Base-by-base conservation (phyloP, 1,284 basidiomycete species). In the Ganoderma sinense region DNA sequence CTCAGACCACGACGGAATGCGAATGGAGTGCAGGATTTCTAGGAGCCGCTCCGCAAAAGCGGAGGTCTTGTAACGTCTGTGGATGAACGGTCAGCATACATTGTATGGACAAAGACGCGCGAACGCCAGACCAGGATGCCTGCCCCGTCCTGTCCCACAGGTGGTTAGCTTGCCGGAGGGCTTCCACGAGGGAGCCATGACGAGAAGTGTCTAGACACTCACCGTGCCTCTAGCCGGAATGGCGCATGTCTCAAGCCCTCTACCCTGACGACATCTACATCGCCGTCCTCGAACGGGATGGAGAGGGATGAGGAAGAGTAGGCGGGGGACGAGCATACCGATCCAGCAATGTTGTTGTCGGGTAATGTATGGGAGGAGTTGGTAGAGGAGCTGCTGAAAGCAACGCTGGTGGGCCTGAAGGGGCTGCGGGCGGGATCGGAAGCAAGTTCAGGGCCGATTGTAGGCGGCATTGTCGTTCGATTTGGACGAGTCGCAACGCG, bases 171-270 rank as follows among this genome's bases (percentile, higher is more conserved):
- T 74, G 72, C 75, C 67, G 70, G 74, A 68, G 74, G 72, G 71
- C 65, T 63, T 70, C 74, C 63, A 74, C 62, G 66, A 69, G 74
- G 72, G 71, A 74, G 75, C 72, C 67, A 71, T 33, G 55, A 67
- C 45, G 13, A 61, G 55, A 66, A 62, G 55, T 60, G 65, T 36
- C 61, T 43, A 66, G 39, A 73, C 62, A 81, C 92, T 90, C 82
- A 95, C 93, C 89, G 90, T 51, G 94, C 88, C 76, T 94, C 89
- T 63, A 97, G 81, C 75, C 81, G 87, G 11, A 87, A 75, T 26
- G 84, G 82, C 29, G 87, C 85, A 82, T 96, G 91, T 51, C 84
- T 84, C 59, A 97, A 78, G 13, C 91, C 93, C 64, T 91, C 88
- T 68, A 89, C 86, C 8, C 81, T 83, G 20, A 87, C 84, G 33